Percentiles rank a stretch among this genome's conserved stretches.
phyloP scores from a whole-genome alignment of 768 basidiomycete genomes.

The Collybiopsis confluens region DNA sequence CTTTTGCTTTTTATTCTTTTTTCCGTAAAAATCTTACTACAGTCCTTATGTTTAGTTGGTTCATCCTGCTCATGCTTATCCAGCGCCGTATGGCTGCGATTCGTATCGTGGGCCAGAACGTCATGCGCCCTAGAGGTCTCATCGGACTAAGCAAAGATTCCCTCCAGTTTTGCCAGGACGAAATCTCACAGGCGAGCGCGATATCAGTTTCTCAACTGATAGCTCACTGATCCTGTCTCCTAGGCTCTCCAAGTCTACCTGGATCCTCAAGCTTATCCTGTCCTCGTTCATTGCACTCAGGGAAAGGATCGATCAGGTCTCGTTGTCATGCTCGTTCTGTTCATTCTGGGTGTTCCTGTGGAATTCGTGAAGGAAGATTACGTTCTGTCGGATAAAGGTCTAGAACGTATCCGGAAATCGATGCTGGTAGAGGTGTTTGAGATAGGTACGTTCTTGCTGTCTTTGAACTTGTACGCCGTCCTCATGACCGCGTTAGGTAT shows the following conservation, averaged over 20 bases:
- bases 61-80: constrained; percentile 13
- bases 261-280: constrained; percentile 11
- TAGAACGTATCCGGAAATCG: constrained; percentile 13
- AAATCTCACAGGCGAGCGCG: constrained; percentile 9
- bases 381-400: constrained; percentile 14
- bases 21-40: not conserved
- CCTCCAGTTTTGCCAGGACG: constrained; percentile 14
- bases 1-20: not conserved
- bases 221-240: not conserved
- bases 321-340: constrained; percentile 16
- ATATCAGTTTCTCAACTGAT: not conserved
- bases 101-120: constrained; percentile 16
- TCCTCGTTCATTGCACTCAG: constrained; percentile 17
- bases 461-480: too few relatives aligned
- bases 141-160: constrained; percentile 16
- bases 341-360: constrained; percentile 10
- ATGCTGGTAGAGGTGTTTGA: constrained; percentile 17
- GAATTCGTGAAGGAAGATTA: constrained; percentile 14
- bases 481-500: too few relatives aligned
- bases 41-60: constrained; percentile 8
- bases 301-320: constrained; percentile 18
- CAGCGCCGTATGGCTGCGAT: constrained; percentile 15
- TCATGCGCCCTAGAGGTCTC: constrained; percentile 14
- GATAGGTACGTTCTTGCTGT: too few relatives aligned
- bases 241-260: constrained; percentile 13